Percentiles rank a stretch among this genome's conserved stretches.
phyloP scores from a whole-genome alignment of 257 asterid genomes.

The Jacaranda mimosifolia region DNA sequence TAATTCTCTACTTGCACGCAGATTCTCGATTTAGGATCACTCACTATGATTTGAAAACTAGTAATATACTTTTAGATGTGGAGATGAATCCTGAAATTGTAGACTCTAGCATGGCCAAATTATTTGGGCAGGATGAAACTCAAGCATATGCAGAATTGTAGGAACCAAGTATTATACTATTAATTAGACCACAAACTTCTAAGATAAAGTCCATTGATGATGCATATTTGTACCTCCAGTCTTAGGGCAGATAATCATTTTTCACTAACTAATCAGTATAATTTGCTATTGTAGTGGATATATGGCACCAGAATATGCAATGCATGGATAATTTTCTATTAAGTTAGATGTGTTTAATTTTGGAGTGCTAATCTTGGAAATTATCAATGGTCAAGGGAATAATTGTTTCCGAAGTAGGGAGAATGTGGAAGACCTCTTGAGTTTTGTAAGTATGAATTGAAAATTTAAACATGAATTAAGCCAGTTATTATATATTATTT shows the following conservation, averaged over 20 bases:
- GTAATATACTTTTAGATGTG: conserved; percentile 54
- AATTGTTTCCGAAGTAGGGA: conserved; percentile 24
- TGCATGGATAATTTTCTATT: conserved; percentile 46
- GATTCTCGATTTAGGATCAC: conserved; percentile 52
- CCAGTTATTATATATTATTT: too few species aligned
- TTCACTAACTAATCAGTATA: not conserved
- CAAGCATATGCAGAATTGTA: conserved; percentile 49
- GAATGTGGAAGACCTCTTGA: conserved; percentile 38
- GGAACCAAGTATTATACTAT: conserved; percentile 54
- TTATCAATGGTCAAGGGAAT: conserved; percentile 47
- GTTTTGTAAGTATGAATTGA: conserved; percentile 53
- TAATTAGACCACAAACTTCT: too few species aligned
- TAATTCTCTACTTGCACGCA: conserved; percentile 45
- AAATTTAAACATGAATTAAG: too few species aligned
- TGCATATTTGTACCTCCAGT: too few species aligned
- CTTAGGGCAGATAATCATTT: not conserved
- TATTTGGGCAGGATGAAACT: conserved; percentile 51
- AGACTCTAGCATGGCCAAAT: conserved; percentile 68
- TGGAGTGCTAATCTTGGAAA: conserved; percentile 62
- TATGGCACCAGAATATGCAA: conserved; percentile 58
- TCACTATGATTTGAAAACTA: conserved; percentile 57
- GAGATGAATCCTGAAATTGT: conserved; percentile 60
- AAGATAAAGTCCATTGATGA: too few species aligned
- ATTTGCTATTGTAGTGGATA: conserved; percentile 49
- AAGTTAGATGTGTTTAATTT: conserved; percentile 62